Conservation (phyloP, 768 basidiomycete genomes). For the button mushroom (Agaricus bisporus) region DNA sequence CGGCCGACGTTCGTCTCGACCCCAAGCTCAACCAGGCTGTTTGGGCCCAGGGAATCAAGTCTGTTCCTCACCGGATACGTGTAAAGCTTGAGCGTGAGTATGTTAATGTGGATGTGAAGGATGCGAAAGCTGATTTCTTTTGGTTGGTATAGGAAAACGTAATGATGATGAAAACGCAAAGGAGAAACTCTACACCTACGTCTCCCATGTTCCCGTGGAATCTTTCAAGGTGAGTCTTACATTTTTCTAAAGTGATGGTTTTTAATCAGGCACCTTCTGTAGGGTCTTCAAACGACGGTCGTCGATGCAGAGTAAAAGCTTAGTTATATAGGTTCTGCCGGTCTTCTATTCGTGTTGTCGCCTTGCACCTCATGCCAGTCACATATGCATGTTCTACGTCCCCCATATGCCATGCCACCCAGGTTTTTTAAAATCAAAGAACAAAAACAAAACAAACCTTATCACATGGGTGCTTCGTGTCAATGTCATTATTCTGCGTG, state of each 20-base stretch:
- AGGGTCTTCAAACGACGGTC: conserved; percentile 83
- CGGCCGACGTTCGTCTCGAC: conserved; percentile 88
- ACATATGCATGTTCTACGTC: conserved; percentile 2
- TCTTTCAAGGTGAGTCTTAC: conserved; percentile 72
- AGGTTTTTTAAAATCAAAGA: not conserved
- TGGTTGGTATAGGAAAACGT: conserved; percentile 67
- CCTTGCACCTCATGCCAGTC: not conserved
- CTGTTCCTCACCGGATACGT: conserved; percentile 85
- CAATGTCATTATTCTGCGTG: too few species aligned
- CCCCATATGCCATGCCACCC: not conserved
- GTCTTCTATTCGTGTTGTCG: not conserved
- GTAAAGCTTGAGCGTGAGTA: conserved; percentile 85
- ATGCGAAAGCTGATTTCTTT: not conserved
- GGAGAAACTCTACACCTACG: conserved; percentile 95
- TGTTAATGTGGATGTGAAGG: not conserved
- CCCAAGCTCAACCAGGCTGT: conserved; percentile 95
- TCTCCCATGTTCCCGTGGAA: conserved; percentile 68
- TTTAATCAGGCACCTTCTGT: not conserved
- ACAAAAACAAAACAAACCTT: too few species aligned
- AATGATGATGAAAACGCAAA: conserved; percentile 99
- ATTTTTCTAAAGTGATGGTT: not conserved
- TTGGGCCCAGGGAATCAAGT: conserved; percentile 93
- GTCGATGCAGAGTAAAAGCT: conserved; percentile 68
- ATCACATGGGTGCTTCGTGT: too few species aligned
- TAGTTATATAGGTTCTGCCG: not conserved